These are phyloP conservation scores for Bjerkandera adusta DNA, from an alignment of 1,284 basidiomycete species.

Conservation along the genomic window DNA sequence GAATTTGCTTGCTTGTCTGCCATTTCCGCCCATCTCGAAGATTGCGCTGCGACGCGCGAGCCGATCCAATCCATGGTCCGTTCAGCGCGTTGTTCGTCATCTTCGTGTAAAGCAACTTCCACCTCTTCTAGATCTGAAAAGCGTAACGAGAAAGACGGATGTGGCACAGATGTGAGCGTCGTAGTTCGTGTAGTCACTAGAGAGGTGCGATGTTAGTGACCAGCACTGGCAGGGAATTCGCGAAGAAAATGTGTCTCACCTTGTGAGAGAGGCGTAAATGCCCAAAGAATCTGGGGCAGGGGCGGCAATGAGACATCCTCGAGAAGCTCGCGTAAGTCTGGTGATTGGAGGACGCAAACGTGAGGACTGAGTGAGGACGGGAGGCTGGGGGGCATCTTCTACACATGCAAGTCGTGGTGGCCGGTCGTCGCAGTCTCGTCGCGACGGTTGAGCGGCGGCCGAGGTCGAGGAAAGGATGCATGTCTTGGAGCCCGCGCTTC, in stretches of 20 bases:
- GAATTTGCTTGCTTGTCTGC: slow-evolving; percentile 21
- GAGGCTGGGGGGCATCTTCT: slow-evolving; percentile 38
- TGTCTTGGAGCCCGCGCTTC: no score
- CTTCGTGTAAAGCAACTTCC: slow-evolving; percentile 68
- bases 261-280: slow-evolving; percentile 80
- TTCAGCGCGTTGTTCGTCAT: slow-evolving; percentile 71
- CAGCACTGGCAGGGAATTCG: no score
- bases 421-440: neutral
- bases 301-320: slow-evolving; percentile 57
- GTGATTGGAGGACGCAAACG: slow-evolving; percentile 67
- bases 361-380: slow-evolving; percentile 78
- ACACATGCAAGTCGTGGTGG: neutral
- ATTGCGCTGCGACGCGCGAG: slow-evolving; percentile 58
- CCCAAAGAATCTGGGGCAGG: slow-evolving; percentile 70
- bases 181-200: slow-evolving; percentile 77
- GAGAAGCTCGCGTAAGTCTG: slow-evolving; percentile 64
- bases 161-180: slow-evolving; percentile 62
- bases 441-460: neutral
- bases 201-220: no score
- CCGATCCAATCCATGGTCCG: slow-evolving; percentile 81
- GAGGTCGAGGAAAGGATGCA: no score
- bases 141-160: slow-evolving; percentile 66
- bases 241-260: slow-evolving; percentile 43
- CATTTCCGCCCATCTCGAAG: slow-evolving; percentile 64
- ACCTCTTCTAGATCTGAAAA: slow-evolving; percentile 73